Conservation (phyloP, 352 stramenopile genomes). For the Peronosclerospora sorghi region DNA sequence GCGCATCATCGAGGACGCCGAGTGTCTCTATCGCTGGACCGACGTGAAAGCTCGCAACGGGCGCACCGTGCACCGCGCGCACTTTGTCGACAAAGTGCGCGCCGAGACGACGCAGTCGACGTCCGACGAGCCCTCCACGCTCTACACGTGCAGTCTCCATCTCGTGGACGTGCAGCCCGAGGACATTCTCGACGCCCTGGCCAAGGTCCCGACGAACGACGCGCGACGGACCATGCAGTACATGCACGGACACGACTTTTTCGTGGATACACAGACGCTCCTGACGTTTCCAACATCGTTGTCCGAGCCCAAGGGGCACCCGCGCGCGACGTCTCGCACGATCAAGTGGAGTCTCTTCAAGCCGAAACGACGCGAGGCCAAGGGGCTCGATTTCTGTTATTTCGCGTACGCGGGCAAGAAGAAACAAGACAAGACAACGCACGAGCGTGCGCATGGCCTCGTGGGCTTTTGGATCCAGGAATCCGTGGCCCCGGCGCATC, state of each 20-base stretch:
- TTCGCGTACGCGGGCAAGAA: slow-evolving; percentile 67
- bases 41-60: slow-evolving; percentile 21
- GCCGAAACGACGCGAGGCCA: slow-evolving; percentile 17
- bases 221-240: slow-evolving; percentile 39
- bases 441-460: slow-evolving; percentile 17
- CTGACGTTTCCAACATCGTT: slow-evolving; percentile 63
- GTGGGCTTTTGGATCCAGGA: slow-evolving; percentile 77
- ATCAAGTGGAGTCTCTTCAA: slow-evolving; percentile 57
- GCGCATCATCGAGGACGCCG: slow-evolving; percentile 59
- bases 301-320: slow-evolving; percentile 27
- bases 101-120: slow-evolving; percentile 25
- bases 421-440: slow-evolving; percentile 22
- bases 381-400: slow-evolving; percentile 61
- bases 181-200: slow-evolving; percentile 50
- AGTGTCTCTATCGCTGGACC: slow-evolving; percentile 63
- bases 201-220: slow-evolving; percentile 42
- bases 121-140: slow-evolving; percentile 25
- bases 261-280: slow-evolving; percentile 50
- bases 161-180: slow-evolving; percentile 47
- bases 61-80: slow-evolving; percentile 30
- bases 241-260: slow-evolving; percentile 37
- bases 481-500: slow-evolving; percentile 40
- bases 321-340: slow-evolving; percentile 44
- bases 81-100: slow-evolving; percentile 52
- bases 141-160: slow-evolving; percentile 56